phyloP scores from a whole-genome alignment of 2,329 filamentous ascomycete genomes.

The Fusarium scirpi region DNA sequence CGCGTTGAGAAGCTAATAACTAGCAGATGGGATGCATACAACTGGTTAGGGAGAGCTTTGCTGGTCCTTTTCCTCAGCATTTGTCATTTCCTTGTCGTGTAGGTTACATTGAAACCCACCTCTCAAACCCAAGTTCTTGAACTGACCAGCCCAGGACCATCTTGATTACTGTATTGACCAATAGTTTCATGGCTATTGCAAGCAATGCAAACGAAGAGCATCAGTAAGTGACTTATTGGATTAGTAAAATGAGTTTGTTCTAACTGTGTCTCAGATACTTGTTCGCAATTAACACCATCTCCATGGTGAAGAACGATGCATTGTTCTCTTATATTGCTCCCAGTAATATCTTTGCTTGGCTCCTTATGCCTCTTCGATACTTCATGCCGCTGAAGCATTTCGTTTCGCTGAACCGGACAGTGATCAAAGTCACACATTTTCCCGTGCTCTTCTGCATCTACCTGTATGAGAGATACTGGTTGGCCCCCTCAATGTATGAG shows the following conservation, averaged over 20 bases:
- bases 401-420: slow-evolving; percentile 85
- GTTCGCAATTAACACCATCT: slow-evolving; percentile 96
- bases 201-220: slow-evolving; percentile 95
- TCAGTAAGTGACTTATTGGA: slow-evolving; percentile 59
- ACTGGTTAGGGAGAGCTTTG: slow-evolving; percentile 79
- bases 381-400: slow-evolving; percentile 83
- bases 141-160: slow-evolving; percentile 71
- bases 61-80: slow-evolving; percentile 90
- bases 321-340: slow-evolving; percentile 94
- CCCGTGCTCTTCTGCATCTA: slow-evolving; percentile 90
- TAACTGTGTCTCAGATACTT: slow-evolving; percentile 69
- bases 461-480: slow-evolving; percentile 83
- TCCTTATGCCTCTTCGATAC: slow-evolving; percentile 85
- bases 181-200: slow-evolving; percentile 95
- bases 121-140: neutral
- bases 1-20: slow-evolving; percentile 24
- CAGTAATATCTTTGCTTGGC: slow-evolving; percentile 90
- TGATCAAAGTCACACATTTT: slow-evolving; percentile 92
- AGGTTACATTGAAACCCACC: slow-evolving; percentile 47
- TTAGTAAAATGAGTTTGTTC: neutral
- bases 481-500: slow-evolving; percentile 82
- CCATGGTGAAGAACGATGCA: slow-evolving; percentile 98
- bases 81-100: slow-evolving; percentile 92
- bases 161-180: slow-evolving; percentile 93
- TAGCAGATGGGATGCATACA: slow-evolving; percentile 76